These are phyloP conservation scores for Dothidotthia symphoricarpi DNA, from an alignment of 2,329 filamentous ascomycete genomes.

Conservation along the genomic window DNA sequence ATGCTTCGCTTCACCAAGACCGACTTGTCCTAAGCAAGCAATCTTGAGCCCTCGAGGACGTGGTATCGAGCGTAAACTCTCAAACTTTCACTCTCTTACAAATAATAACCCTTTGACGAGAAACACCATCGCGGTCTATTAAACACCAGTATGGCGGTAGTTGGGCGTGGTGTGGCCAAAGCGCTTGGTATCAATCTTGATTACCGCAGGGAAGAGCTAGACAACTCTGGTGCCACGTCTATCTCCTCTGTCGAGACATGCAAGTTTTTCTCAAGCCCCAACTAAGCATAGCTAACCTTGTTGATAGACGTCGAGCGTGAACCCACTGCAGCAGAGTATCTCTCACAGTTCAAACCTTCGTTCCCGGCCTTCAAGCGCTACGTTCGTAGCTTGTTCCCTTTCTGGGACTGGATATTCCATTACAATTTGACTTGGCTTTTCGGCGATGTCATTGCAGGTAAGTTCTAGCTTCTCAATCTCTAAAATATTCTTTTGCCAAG, in stretches of 20 bases:
- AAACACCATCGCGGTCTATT: slow-evolving; percentile 39
- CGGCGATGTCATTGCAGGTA: slow-evolving; percentile 85
- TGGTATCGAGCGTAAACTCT: not conserved
- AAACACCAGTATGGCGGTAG: slow-evolving; percentile 47
- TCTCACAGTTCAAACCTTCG: slow-evolving; percentile 63
- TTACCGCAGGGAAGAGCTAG: slow-evolving; percentile 62
- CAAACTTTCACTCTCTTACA: not conserved
- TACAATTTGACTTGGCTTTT: slow-evolving; percentile 90
- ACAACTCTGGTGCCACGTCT: slow-evolving; percentile 72
- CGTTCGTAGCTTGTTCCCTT: slow-evolving; percentile 74
- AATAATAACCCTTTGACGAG: slow-evolving; percentile 11
- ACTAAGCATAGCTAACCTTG: slow-evolving; percentile 46
- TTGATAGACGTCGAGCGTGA: slow-evolving; percentile 74
- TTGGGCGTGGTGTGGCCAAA: slow-evolving; percentile 73
- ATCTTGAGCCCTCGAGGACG: not conserved
- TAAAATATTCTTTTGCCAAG: too few species aligned
- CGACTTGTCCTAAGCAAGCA: not conserved
- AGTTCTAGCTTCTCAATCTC: slow-evolving; percentile 23
- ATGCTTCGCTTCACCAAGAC: not conserved
- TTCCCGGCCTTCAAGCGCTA: slow-evolving; percentile 59
- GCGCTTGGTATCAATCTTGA: slow-evolving; percentile 78
- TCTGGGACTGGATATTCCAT: slow-evolving; percentile 79
- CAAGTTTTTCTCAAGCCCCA: slow-evolving; percentile 5
- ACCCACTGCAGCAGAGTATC: slow-evolving; percentile 71
- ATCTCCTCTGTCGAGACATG: slow-evolving; percentile 61